Percentiles rank a stretch among this genome's conserved stretches.
Evolutionary conservation across 768 basidiomycete genomes (phyloP).

Genomic region (Austroboletus festivus): DNA sequence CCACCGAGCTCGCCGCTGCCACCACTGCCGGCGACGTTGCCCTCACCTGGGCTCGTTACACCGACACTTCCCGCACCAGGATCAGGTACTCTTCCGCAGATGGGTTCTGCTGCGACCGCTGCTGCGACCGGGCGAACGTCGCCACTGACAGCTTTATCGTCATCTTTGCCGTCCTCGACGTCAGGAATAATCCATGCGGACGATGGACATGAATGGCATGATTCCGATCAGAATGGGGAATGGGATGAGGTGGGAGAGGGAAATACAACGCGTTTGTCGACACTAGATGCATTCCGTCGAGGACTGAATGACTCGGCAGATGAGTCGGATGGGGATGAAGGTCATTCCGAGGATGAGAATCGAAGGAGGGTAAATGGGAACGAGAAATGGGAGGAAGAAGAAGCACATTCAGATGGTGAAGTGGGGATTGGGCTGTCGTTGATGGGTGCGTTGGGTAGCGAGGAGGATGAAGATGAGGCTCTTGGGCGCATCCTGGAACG

Average conservation of each 20-base stretch:
- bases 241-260: constrained; percentile 16
- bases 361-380: background rate
- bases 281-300: constrained; percentile 25
- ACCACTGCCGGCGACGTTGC: constrained; percentile 13
- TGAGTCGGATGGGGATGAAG: constrained; percentile 8
- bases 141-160: constrained; percentile 11
- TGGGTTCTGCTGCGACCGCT: constrained; percentile 7
- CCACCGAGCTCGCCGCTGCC: constrained; percentile 24
- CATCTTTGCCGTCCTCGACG: constrained; percentile 10
- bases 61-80: constrained; percentile 3
- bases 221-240: background rate
- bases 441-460: constrained; percentile 47
- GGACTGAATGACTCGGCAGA: constrained; percentile 12
- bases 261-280: constrained; percentile 21
- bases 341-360: constrained; percentile 12
- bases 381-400: constrained; percentile 4
- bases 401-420: constrained; percentile 53
- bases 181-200: background rate
- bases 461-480: constrained; percentile 23
- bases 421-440: constrained; percentile 69
- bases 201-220: background rate
- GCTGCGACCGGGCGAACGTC: constrained; percentile 18
- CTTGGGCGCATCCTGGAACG: constrained; percentile 5
- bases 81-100: background rate
- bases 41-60: constrained; percentile 11